Evolutionary conservation across 345 rosid species (phyloP), one percentile per base, ranked within the genome.

Genomic region (Rhodamnia rubescens): DNA sequence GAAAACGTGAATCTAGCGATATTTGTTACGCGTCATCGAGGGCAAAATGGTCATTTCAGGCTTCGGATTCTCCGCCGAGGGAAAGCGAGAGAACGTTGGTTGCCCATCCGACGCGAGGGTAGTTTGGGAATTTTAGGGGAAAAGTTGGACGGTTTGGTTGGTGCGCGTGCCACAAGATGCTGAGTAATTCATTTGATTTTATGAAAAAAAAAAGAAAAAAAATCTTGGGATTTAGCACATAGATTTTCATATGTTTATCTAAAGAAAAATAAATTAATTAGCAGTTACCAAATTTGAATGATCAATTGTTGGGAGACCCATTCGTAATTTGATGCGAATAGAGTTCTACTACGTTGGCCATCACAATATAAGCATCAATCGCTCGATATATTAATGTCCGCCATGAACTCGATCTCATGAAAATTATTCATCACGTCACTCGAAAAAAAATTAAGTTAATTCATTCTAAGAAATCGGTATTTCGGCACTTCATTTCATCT

Each of bases 41-140:
- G 90, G 86, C 36, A 87, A 49, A 20, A 85, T 1, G 11, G 87
- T 87, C 51, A 50, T 83, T 84, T 78, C 8, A 1, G 1, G 36
- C 91, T 82, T 90, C 24, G 91, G 84, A 75, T 83, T 18, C 87
- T 90, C 92, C 90, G 92, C 88, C 16, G 29, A 0, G 88, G 44
- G 21, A 27, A 14, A 29, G 74, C 11, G 44, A 64, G 11, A 16
- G 88, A 90, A 53, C 27, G 86, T 53, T 83, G 44, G 86, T 59
- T 74, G 85, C 49, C 74, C 55, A 27, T 18, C 53, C 26, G 74
- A 40, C 3, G 1, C 24, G 78, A 69, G 47, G 78, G 78, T 12
- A 36, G 26, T 69, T 69, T 18, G 47, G 78, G 78, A 20, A 69
- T 69, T 64, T 14, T 8, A 0, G 6, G 78, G 78, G 0, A 8